Conservation (phyloP, 805 yeast genomes). For the Myxozyma sirexii region DNA sequence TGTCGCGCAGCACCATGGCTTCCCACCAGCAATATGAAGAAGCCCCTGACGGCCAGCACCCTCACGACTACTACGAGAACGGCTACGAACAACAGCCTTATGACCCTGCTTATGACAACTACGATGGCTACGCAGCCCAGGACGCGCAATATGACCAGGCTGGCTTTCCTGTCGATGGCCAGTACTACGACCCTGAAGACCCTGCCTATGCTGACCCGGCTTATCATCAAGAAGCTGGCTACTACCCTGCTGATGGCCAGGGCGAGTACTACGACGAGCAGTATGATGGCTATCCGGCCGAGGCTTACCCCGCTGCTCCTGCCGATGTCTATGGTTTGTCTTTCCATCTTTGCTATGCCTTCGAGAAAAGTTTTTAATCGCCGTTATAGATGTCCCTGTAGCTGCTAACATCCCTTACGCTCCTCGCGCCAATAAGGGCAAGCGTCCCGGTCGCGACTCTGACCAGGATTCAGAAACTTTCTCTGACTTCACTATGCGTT, state of each 20-base stretch:
- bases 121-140: constrained; percentile 47
- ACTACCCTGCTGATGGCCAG: constrained; percentile 28
- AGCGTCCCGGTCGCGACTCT: constrained; percentile 36
- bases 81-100: constrained; percentile 30
- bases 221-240: constrained; percentile 35
- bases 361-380: too few species aligned
- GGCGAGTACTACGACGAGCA: constrained; percentile 36
- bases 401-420: constrained; percentile 37
- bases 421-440: constrained; percentile 26
- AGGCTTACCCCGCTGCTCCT: constrained; percentile 48
- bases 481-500: constrained; percentile 49
- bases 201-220: constrained; percentile 22
- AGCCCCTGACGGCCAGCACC: constrained; percentile 35
- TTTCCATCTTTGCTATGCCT: neutral
- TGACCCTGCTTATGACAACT: constrained; percentile 41
- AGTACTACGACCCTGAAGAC: constrained; percentile 43
- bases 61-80: constrained; percentile 37
- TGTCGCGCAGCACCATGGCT: constrained; percentile 16
- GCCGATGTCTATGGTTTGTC: constrained; percentile 48
- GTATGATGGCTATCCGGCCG: constrained; percentile 43
- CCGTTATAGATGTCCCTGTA: constrained; percentile 41
- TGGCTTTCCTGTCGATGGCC: constrained; percentile 45
- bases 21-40: constrained; percentile 37
- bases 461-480: constrained; percentile 47
- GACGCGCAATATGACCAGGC: constrained; percentile 43